A percentile compares a stretch with the other conserved stretches of the same genome.
Evolutionary conservation across 495 filamentous ascomycete species (phyloP).

Genomic region (Rhypophila decipiens): DNA sequence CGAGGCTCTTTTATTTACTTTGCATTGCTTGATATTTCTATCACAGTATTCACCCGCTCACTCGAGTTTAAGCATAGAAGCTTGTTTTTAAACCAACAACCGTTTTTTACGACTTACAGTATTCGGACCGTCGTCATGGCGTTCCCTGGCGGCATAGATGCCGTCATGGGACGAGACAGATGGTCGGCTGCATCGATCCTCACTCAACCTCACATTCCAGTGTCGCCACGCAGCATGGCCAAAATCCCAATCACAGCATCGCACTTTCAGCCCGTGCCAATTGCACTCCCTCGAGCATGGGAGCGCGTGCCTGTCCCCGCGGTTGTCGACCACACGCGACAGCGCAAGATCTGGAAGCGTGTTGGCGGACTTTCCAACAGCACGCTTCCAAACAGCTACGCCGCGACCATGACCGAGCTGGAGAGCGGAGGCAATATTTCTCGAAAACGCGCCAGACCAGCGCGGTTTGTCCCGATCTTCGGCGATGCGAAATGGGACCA

Average conservation of each 20-base stretch:
- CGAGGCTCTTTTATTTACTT: too few relatives aligned
- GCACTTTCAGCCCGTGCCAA: constrained; percentile 14
- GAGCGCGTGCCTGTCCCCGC: constrained; percentile 23
- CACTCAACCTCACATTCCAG: constrained; percentile 4
- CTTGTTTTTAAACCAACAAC: neutral
- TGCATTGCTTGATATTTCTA: neutral
- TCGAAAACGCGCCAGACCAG: constrained; percentile 19
- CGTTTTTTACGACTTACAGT: neutral
- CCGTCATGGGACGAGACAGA: too few relatives aligned
- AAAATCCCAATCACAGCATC: constrained; percentile 18
- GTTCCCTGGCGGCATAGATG: neutral
- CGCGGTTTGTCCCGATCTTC: constrained; percentile 13
- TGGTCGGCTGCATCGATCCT: too few relatives aligned
- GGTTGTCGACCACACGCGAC: constrained; percentile 5
- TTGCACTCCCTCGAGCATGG: constrained; percentile 21
- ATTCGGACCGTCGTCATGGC: neutral
- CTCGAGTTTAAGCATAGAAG: neutral
- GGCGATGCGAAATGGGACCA: constrained; percentile 17
- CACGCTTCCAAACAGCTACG: constrained; percentile 2
- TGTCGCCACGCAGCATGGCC: neutral
- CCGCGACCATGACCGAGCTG: constrained; percentile 17
- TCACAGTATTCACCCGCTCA: neutral
- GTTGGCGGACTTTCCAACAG: constrained; percentile 12
- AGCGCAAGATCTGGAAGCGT: constrained; percentile 28
- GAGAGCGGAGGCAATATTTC: constrained; percentile 12